These are phyloP conservation scores for Ophiocordyceps australis DNA, from an alignment of 2,329 filamentous ascomycete species.

Conservation along the genomic window DNA sequence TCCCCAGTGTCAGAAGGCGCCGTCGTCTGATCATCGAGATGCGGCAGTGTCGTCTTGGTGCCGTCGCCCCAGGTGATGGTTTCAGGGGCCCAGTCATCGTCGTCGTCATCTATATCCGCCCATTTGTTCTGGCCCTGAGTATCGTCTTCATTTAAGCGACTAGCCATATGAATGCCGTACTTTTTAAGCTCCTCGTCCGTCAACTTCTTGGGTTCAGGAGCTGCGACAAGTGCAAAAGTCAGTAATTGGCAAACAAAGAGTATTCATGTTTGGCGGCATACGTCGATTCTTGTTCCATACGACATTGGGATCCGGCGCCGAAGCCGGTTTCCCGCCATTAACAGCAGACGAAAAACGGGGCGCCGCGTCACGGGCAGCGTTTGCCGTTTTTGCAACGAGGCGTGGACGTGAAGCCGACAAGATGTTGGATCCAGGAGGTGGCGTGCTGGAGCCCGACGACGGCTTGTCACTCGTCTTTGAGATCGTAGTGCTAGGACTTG, in stretches of 20 bases:
- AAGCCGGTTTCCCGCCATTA: slow-evolving; percentile 39
- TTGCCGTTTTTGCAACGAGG: slow-evolving; percentile 58
- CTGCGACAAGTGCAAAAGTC: slow-evolving; percentile 33
- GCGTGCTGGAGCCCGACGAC: slow-evolving; percentile 24
- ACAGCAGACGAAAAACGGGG: slow-evolving; percentile 20
- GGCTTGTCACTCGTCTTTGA: slow-evolving; percentile 34
- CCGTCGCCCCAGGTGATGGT: slow-evolving; percentile 79
- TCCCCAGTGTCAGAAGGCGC: slow-evolving; percentile 11
- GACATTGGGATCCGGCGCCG: slow-evolving; percentile 51
- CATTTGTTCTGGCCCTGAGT: slow-evolving; percentile 61
- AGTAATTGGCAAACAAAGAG: no score
- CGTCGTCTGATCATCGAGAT: slow-evolving; percentile 30
- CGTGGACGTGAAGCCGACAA: slow-evolving; percentile 44
- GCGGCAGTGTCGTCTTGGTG: slow-evolving; percentile 60
- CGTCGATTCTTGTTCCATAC: slow-evolving; percentile 87
- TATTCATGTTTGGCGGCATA: no score
- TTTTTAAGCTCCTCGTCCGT: slow-evolving; percentile 79
- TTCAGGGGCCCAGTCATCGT: slow-evolving; percentile 75
- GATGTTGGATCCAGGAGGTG: slow-evolving; percentile 24
- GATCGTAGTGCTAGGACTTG: slow-evolving; percentile 20
- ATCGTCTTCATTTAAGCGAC: slow-evolving; percentile 59
- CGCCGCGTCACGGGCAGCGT: slow-evolving; percentile 33
- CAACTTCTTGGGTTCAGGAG: slow-evolving; percentile 60
- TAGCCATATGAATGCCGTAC: slow-evolving; percentile 73
- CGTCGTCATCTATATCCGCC: slow-evolving; percentile 80